Evolutionary conservation across 192 early-diverging fungal genomes (phyloP), one percentile per base, ranked within the genome.

Genomic region (Gonapodya sp.): DNA sequence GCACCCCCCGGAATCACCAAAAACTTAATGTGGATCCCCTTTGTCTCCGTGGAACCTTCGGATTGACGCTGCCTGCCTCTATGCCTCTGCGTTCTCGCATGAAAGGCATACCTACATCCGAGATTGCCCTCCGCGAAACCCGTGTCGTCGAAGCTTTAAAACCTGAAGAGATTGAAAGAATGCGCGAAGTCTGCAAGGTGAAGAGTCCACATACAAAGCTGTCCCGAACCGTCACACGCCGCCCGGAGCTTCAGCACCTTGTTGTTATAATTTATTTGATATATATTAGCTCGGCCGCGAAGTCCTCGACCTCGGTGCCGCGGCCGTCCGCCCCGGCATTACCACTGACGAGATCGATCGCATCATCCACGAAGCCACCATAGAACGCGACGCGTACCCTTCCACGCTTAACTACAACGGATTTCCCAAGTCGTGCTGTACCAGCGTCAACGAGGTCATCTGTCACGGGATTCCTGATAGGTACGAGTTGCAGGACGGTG

Each of bases 391-490:
- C 74, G 92, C 92, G 18, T 99, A 99, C 82, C 98, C 98, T 30
- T 98, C 96, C 18, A 94, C 98, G 73, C 88, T 99, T 37, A 98
- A 98, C 88, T 99, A 99, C 88, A 93, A 94, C 85, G 84, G 91
- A 36, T 99, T 97, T 86, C 96, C 96, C 18, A 98, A 98, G 86
- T 97, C 96, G 36, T 91, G 92, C 84, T 99, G 98, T 88, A 96
- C 93, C 80, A 91, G 89, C 35, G 89, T 95, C 73, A 95, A 95
- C 84, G 93, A 95, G 85, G 96, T 97, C 31, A 95, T 99, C 80
- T 99, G 98, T 85, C 98, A 99, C 83, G 96, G 96, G 73, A 96
- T 99, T 79, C 98, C 98, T 18, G 98, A 99, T 88, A 89, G 92
- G 81, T 96, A 97, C 82, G 90, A 91, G 46, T 87, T 99, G 16